Conservation (phyloP, 202 grass and related monocot species). For the Panicum virgatum region DNA sequence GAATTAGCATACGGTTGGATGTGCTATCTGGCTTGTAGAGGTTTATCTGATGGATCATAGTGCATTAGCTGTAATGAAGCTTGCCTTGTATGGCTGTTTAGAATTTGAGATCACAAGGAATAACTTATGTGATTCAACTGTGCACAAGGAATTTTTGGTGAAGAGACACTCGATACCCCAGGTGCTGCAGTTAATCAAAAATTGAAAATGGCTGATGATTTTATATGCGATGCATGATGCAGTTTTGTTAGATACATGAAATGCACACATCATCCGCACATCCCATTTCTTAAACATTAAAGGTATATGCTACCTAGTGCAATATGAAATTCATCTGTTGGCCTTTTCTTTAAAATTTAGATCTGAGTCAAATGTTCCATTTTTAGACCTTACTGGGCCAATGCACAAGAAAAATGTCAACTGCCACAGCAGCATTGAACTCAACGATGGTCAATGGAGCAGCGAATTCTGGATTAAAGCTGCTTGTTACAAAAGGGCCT, state of each 20-base stretch:
- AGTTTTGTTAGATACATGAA: background rate
- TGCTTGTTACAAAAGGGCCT: slow-evolving; percentile 76
- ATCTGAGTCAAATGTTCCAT: background rate
- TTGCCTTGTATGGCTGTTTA: background rate
- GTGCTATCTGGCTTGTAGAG: background rate
- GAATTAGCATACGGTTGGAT: background rate
- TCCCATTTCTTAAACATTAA: background rate
- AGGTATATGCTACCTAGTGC: background rate
- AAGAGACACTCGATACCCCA: background rate
- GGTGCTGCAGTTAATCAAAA: background rate
- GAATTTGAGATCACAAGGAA: background rate
- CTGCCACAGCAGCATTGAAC: slow-evolving; percentile 51
- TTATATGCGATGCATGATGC: background rate
- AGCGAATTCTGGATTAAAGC: slow-evolving; percentile 67
- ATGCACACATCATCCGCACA: background rate
- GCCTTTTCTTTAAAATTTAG: background rate
- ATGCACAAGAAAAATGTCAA: slow-evolving; percentile 68
- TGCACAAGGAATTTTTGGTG: background rate
- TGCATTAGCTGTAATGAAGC: background rate
- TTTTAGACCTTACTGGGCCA: slow-evolving; percentile 47
- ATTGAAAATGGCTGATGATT: background rate
- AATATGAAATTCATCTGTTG: background rate
- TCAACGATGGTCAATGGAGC: slow-evolving; percentile 26
- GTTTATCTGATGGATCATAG: background rate
- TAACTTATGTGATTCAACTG: background rate